These are phyloP conservation scores for Flaveria sonorensis DNA, from an alignment of 129 eudicot genomes.

Conservation along the genomic window DNA sequence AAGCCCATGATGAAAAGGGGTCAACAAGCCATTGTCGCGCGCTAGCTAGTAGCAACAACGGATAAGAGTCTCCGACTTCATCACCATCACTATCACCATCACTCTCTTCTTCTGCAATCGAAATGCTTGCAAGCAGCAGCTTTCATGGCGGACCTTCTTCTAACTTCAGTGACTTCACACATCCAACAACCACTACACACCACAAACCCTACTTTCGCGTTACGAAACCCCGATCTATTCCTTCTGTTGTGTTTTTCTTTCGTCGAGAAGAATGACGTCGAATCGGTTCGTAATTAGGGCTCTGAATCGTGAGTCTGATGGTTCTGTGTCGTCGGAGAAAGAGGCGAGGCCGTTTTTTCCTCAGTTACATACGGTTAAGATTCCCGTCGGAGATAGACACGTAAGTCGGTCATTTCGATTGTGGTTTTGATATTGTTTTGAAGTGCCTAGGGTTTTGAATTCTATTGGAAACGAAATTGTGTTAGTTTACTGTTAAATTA, in stretches of 20 bases:
- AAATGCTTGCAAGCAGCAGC: slow-evolving; percentile 42
- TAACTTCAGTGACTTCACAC: slow-evolving; percentile 10
- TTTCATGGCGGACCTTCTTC: slow-evolving; percentile 39
- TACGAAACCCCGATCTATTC: neutral
- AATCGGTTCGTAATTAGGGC: slow-evolving; percentile 31
- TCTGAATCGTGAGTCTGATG: slow-evolving; percentile 31
- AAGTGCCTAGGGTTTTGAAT: slow-evolving; percentile 11
- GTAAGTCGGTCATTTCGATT: slow-evolving; percentile 39
- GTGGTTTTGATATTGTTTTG: neutral
- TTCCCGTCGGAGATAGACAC: slow-evolving; percentile 72
- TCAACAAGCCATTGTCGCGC: slow-evolving; percentile 18
- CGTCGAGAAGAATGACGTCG: slow-evolving; percentile 22
- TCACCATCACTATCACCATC: slow-evolving; percentile 28
- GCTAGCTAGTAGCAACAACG: slow-evolving; percentile 43
- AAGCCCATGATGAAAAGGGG: neutral
- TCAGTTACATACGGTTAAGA: slow-evolving; percentile 49
- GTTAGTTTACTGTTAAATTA: neutral
- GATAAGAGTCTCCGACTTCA: slow-evolving; percentile 28
- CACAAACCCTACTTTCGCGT: slow-evolving; percentile 22
- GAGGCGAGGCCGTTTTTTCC: slow-evolving; percentile 34
- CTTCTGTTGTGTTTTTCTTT: slow-evolving; percentile 16
- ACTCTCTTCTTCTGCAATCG: neutral
- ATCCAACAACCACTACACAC: slow-evolving; percentile 14
- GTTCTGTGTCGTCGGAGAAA: neutral
- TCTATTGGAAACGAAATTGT: neutral